Base-by-base conservation (phyloP, 352 stramenopile species). In the Globisporangium viniferum region DNA sequence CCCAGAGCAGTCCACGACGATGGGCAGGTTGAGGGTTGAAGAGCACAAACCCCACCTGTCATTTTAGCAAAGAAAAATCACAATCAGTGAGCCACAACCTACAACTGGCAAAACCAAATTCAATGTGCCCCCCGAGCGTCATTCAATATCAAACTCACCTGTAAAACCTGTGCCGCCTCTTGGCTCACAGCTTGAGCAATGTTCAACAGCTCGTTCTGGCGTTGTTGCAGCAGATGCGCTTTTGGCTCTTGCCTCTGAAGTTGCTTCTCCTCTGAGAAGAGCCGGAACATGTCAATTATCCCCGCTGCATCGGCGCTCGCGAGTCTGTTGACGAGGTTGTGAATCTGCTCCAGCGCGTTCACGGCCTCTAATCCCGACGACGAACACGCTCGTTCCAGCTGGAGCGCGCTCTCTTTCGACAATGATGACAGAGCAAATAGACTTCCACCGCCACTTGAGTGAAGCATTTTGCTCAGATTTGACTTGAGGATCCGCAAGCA, bases 401-500 rank as follows among this genome's bases (percentile, higher is more conserved):
- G 48, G 22, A 41, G 3, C 4, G 29, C 18, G 3, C 18, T 12
- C 14, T 48, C 35, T 14, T 35, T 59, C 15, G n/a, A 10, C 20
- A 41, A 27, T 9, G 41, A 35, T 7, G 18, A 55, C 39, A 48
- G 7, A 41, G 35, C 35, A 41, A 41, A 41, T 41, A 9, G 35
- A 48, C 14, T n/a, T 41, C 9, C 39, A 14, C 14, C 39, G 14
- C 39, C 39, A 48, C 39, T 18, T 48, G 22, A 24, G 20, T 41
- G 33, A 54, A 62, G 29, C 46, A 41, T 22, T 58, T 76, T 76
- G 39, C 64, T 83, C 48, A 88, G 35, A 66, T 88, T 88, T 0
- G 79, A n/a, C 49, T 83, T 74, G 24, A 88, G 29, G 41, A 88
- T 72, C 7, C 76, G 72, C 18, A 88, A 66, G 24, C 76, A 88